These are phyloP conservation scores for Tolypocladium nubicola DNA, from an alignment of 2,329 filamentous ascomycete genomes.

Conservation along the genomic window DNA sequence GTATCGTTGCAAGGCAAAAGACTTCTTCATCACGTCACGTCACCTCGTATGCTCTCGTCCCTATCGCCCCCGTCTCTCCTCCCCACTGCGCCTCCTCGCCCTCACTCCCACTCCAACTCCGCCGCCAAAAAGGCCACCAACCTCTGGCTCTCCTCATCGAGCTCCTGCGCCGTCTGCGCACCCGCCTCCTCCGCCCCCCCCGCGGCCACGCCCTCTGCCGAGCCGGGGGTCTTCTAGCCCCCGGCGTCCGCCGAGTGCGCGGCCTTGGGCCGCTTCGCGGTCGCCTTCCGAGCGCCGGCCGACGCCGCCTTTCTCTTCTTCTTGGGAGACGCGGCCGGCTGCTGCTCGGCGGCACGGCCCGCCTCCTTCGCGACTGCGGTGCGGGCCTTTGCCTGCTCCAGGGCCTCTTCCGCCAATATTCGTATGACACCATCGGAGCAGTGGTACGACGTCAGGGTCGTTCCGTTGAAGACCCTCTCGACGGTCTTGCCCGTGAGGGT, in stretches of 20 bases:
- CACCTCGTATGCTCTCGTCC: not conserved
- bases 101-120: not conserved
- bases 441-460: not conserved
- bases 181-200: not conserved
- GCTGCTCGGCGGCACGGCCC: not conserved
- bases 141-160: not conserved
- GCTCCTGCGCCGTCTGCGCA: not conserved
- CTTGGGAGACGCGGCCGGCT: not conserved
- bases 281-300: not conserved
- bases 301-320: not conserved
- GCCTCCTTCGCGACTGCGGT: not conserved
- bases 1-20: not conserved
- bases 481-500: not conserved
- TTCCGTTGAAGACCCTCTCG: not conserved
- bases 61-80: not conserved
- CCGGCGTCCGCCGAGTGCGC: not conserved
- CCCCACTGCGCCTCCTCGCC: not conserved
- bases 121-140: not conserved
- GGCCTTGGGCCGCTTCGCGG: not conserved
- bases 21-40: not conserved
- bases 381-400: not conserved
- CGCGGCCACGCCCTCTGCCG: not conserved
- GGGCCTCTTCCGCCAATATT: not conserved
- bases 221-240: not conserved
- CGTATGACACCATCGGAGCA: conserved; percentile 2